phyloP scores from a whole-genome alignment of 2,329 filamentous ascomycete genomes.

The Colletotrichum sp. region DNA sequence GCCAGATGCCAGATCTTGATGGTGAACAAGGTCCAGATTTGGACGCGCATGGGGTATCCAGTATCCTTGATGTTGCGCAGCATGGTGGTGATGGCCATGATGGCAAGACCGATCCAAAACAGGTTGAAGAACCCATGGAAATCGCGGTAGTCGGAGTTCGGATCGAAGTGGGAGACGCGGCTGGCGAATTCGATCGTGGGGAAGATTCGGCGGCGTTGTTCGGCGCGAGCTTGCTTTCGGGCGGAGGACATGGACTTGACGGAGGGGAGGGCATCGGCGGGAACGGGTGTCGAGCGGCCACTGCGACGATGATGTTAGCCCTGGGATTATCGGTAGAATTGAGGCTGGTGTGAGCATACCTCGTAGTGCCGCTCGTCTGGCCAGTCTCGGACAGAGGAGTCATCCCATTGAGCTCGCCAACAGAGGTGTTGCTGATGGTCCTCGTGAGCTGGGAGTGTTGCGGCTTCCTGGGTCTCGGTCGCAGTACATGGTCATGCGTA shows the following conservation, averaged over 20 bases:
- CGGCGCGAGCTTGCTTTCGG: constrained; percentile 81
- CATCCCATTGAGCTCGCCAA: constrained; percentile 6
- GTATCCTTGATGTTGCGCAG: constrained; percentile 93
- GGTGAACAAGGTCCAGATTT: constrained; percentile 88
- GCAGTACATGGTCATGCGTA: constrained; percentile 47
- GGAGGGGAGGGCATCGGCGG: constrained; percentile 91
- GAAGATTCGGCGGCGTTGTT: constrained; percentile 84
- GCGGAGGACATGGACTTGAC: constrained; percentile 84
- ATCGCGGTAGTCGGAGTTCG: constrained; percentile 87
- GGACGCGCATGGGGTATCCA: constrained; percentile 81
- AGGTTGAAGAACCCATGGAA: constrained; percentile 98
- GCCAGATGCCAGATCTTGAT: constrained; percentile 88
- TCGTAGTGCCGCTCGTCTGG: constrained; percentile 18
- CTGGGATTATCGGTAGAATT: neutral
- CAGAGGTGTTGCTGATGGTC: constrained; percentile 19
- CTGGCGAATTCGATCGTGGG: constrained; percentile 91
- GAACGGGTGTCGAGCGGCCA: constrained; percentile 82
- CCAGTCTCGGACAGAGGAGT: constrained; percentile 12
- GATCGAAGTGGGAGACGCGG: constrained; percentile 95
- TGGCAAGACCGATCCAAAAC: constrained; percentile 96
- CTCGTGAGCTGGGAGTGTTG: constrained; percentile 44
- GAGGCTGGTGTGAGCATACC: neutral
- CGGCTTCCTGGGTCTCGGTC: constrained; percentile 56
- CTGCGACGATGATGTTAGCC: constrained; percentile 45
- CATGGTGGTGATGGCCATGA: constrained; percentile 97